Evolutionary conservation across 2,329 filamentous ascomycete genomes (phyloP).

Genomic region (Ophiocordyceps sinensis): DNA sequence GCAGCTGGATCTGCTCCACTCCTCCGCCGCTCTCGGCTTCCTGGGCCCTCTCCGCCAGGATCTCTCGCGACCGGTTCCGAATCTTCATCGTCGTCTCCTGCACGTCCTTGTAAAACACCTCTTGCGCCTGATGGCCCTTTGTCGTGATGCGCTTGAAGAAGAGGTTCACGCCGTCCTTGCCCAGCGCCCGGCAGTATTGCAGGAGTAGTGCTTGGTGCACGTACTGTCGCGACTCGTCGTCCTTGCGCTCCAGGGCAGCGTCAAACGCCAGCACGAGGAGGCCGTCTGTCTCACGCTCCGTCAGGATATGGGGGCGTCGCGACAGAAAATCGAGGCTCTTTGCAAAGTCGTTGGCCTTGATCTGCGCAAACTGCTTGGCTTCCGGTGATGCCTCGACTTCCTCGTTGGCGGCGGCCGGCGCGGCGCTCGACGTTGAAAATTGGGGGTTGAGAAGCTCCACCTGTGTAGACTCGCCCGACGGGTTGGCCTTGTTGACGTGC

Average conservation of each 20-base stretch:
- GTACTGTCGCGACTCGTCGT: conserved; percentile 67
- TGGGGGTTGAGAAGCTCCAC: conserved; percentile 68
- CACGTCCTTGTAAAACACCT: conserved; percentile 86
- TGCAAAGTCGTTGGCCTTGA: conserved; percentile 61
- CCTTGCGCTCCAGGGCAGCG: conserved; percentile 60
- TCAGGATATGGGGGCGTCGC: conserved; percentile 62
- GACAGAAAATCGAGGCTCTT: conserved; percentile 62
- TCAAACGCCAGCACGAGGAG: conserved; percentile 88
- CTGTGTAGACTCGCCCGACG: conserved; percentile 29
- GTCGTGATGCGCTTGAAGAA: conserved; percentile 97
- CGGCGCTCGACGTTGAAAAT: conserved; percentile 12
- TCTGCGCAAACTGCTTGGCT: conserved; percentile 69
- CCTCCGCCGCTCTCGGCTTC: conserved; percentile 39
- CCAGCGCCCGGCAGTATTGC: conserved; percentile 87
- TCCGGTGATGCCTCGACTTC: conserved; percentile 62
- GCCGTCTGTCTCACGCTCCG: conserved; percentile 80
- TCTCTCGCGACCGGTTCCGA: conserved; percentile 58
- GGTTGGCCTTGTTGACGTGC: conserved; percentile 51
- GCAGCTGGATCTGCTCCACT: conserved; percentile 95
- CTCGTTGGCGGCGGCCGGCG: conserved; percentile 34
- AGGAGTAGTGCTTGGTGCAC: conserved; percentile 87
- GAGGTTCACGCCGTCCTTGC: conserved; percentile 71
- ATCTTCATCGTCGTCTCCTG: conserved; percentile 77
- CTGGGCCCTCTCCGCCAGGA: conserved; percentile 39
- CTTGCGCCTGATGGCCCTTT: conserved; percentile 75